Base-by-base conservation (phyloP, 2,329 filamentous ascomycete genomes). In the Aspergillus melleus region DNA sequence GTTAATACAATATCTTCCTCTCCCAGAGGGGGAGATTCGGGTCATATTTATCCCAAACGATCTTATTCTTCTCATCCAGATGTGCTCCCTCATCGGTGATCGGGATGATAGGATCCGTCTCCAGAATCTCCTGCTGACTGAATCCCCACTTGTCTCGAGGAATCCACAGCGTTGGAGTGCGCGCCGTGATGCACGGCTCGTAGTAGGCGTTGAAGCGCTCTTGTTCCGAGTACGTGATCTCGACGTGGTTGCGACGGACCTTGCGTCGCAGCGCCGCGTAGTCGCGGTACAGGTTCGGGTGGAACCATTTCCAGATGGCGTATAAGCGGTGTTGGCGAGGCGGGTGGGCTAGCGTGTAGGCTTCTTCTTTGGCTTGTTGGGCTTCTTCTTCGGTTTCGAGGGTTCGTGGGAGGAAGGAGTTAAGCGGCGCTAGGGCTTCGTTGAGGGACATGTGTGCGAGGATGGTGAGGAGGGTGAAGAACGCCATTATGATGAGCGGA, bases 81-180 rank as follows among this genome's bases (percentile, higher is more conserved):
- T 82, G 83, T 49, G 89, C 90, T 3, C 86, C 88, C 64, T 91
- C 88, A 70, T 96, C 91, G 0, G 90, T 94, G 55, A 94, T 94
- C 0, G 86, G 85, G 44, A 92, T 90, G n/a, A 88, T 81, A 62
- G 83, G 83, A 66, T 82, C 81, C 1, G 90, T 91, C 64, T 92
- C 88, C n/a, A 81, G 80, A 36, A 95, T 81, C 75, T 96, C 91
- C 70, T 93, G 88, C 64, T 82, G 83, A 56, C 88, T 91, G 42
- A 96, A 84, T 3, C 91, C 90, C 52, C 87, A 86, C 1, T 82
- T 77, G 70, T 96, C 92, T 58, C 85, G 81, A 0, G 92, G 91
- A 26, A 96, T 90, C 92, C 92, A 96, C 3, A 96, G 78, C 39
- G 89, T 79, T 0, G 90, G 90, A 3, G 84, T 78, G 54, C 80